Conservation (phyloP, 352 stramenopile genomes). For the Stephanocyclus meneghinianus region DNA sequence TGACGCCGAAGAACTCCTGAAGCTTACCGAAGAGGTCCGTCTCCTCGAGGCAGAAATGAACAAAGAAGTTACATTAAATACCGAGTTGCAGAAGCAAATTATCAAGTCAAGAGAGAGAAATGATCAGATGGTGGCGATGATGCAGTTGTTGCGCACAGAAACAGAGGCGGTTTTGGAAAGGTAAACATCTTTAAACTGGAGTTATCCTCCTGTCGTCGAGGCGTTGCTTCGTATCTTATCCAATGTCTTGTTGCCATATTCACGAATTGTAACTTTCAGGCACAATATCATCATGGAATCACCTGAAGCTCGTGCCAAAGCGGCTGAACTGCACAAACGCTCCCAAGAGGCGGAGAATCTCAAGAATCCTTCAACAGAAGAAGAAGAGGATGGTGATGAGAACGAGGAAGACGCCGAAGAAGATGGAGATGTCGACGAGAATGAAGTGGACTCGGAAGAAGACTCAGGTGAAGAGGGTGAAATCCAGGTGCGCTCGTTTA, state of each 20-base stretch:
- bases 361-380: conserved; percentile 29
- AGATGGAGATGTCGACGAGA: conserved; percentile 33
- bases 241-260: neutral
- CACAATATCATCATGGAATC: conserved; percentile 79
- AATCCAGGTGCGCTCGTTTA: conserved; percentile 20
- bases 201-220: neutral
- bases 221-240: neutral
- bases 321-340: conserved; percentile 51
- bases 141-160: conserved; percentile 76
- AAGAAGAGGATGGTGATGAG: conserved; percentile 30
- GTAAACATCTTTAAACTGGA: conserved; percentile 1
- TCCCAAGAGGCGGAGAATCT: conserved; percentile 43
- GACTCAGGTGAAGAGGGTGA: conserved; percentile 20
- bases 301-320: conserved; percentile 55
- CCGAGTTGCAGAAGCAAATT: conserved; percentile 63
- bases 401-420: conserved; percentile 26
- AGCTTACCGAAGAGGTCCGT: conserved; percentile 55
- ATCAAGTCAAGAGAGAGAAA: conserved; percentile 53
- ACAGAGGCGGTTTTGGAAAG: conserved; percentile 77
- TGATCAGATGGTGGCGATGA: conserved; percentile 77
- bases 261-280: conserved; percentile 11
- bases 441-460: conserved; percentile 33
- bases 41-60: conserved; percentile 63
- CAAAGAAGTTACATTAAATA: conserved; percentile 61
- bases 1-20: conserved; percentile 49